phyloP scores from a whole-genome alignment of 371 early-diverging fungal species.

The Mycotypha africana region DNA sequence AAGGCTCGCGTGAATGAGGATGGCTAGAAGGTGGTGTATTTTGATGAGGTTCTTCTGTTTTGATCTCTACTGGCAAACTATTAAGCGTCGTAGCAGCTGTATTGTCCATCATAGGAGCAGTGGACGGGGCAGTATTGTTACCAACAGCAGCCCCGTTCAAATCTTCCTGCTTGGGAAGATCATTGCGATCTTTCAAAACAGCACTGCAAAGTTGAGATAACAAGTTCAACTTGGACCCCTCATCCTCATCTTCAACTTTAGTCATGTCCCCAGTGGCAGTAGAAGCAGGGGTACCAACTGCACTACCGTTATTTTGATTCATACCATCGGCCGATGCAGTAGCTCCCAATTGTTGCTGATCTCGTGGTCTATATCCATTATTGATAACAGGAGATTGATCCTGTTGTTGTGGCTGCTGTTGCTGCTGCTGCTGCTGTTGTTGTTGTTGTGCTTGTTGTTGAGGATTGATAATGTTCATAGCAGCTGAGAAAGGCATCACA shows the following conservation, averaged over 20 bases:
- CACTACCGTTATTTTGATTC: conserved; percentile 1
- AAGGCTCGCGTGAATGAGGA: conserved; percentile 23
- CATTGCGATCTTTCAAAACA: conserved; percentile 33
- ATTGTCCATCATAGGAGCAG: not conserved
- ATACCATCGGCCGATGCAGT: conserved; percentile 4
- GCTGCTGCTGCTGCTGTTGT: conserved; percentile 11
- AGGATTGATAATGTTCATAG: conserved; percentile 34
- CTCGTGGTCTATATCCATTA: conserved; percentile 3
- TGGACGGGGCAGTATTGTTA: not conserved
- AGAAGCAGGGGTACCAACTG: conserved; percentile 4
- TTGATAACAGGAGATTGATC: conserved; percentile 5
- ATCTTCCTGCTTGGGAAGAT: conserved; percentile 19
- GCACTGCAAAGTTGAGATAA: conserved; percentile 43
- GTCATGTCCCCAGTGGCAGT: not conserved
- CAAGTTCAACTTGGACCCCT: conserved; percentile 41
- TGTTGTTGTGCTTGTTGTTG: conserved; percentile 17
- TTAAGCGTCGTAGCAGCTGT: not conserved
- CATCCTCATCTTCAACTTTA: conserved; percentile 30
- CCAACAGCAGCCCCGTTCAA: not conserved
- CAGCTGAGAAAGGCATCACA: conserved; percentile 33
- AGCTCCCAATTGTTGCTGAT: conserved; percentile 2
- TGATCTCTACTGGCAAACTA: conserved; percentile 6
- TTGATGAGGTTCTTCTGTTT: conserved; percentile 13
- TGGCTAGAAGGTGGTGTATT: conserved; percentile 26
- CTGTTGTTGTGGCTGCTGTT: conserved; percentile 17